These are phyloP conservation scores for Piper longum DNA, from an alignment of 164 flowering plant species.

Conservation along the genomic window DNA sequence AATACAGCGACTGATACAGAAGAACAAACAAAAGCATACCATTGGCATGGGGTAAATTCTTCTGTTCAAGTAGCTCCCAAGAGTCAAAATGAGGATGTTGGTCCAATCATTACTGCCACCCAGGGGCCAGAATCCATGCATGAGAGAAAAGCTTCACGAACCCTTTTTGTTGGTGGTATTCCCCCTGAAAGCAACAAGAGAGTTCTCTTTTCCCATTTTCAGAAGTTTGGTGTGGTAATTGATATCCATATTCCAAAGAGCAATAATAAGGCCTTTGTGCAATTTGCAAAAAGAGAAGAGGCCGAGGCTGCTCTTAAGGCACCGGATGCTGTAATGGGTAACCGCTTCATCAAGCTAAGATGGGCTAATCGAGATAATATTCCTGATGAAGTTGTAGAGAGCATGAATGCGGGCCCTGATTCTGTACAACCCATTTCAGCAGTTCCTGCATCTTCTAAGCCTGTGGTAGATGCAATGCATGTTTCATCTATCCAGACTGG, in stretches of 20 bases:
- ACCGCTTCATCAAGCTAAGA: slow-evolving; percentile 83
- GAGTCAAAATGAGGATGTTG: slow-evolving; percentile 25
- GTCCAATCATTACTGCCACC: slow-evolving; percentile 16
- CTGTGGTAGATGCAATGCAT: slow-evolving; percentile 21
- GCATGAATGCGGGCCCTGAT: slow-evolving; percentile 16
- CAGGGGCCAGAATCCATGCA: slow-evolving; percentile 20
- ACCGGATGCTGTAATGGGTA: slow-evolving; percentile 99
- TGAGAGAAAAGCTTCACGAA: slow-evolving; percentile 48
- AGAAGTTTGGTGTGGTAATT: slow-evolving; percentile 75
- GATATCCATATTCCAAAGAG: slow-evolving; percentile 67
- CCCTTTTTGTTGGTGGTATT: slow-evolving; percentile 73
- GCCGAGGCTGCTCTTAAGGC: slow-evolving; percentile 89
- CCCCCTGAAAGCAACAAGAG: slow-evolving; percentile 62
- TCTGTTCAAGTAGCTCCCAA: slow-evolving; percentile 22
- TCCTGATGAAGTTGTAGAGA: slow-evolving; percentile 32
- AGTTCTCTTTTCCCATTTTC: slow-evolving; percentile 83
- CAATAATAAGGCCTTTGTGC: slow-evolving; percentile 79
- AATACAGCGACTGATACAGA: slow-evolving; percentile 21
- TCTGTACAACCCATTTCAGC: slow-evolving; percentile 18
- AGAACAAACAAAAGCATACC: slow-evolving; percentile 23
- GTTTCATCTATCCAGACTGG: slow-evolving; percentile 18
- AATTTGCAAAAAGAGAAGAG: slow-evolving; percentile 87
- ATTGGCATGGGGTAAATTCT: slow-evolving; percentile 16
- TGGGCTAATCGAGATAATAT: slow-evolving; percentile 93
- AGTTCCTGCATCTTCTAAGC: slow-evolving; percentile 18